Base-by-base conservation (phyloP, 495 filamentous ascomycete species). In the Talaromyces adpressus region DNA sequence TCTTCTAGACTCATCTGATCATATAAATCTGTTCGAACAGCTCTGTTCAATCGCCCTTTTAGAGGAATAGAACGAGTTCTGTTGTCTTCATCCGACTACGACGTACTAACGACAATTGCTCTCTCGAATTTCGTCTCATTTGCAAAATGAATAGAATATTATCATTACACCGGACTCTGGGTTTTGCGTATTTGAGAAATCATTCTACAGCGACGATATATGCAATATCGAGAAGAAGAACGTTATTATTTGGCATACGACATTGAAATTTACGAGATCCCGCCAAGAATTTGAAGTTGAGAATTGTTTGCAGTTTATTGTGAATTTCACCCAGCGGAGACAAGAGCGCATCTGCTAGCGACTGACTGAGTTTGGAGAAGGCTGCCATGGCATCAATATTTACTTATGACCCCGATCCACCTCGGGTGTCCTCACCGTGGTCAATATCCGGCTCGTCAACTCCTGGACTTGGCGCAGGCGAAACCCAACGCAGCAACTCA, bases 391-490 rank as follows among this genome's bases (percentile, higher is more conserved):
- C 91, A 39, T 96, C 92, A 14, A 91, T 98, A 63, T 98, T 98
- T 74, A 97, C 93, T 0, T 98, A 89, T 70, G 91, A 97, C 62
- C 87, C 91, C 11, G 89, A 95, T 64, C 90, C 93, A 39, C 90
- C 91, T 4, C 79, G 91, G 74, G 89, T 97, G 29, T 85, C 89
- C 16, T 97, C 93, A 9, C 95, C 94, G 27, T 98, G 94, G 94
- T 81, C 88, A 41, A 83, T 80, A 16, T 80, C 77, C 51, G 76
- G 73, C 27, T 76, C 77, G 7, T 75, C 73, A 39, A 81, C 77
- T 16, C 76, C 79, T 8, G 73, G 74, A 61, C 23, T 68, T 29
- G 63, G 59, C 30, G 62, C 67, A 18, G 39, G 64, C 32, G 67
- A 68, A 25, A 71, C 27, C 18, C 70, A 69, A 12, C 66, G 66